These are phyloP conservation scores for Gastrolobium villosum DNA, from an alignment of 306 rosid genomes.

Conservation along the genomic window DNA sequence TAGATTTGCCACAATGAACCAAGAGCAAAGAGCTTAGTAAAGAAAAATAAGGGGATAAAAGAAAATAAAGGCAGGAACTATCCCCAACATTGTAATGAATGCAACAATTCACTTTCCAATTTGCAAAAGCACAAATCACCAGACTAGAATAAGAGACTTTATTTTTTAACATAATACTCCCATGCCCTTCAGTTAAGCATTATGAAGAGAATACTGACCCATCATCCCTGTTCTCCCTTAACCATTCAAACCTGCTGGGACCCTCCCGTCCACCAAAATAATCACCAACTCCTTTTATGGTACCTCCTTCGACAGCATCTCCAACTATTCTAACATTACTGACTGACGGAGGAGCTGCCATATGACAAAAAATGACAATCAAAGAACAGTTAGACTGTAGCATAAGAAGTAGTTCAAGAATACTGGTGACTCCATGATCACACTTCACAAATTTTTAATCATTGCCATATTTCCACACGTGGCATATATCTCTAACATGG, in stretches of 20 bases:
- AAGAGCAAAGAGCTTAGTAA: slow-evolving; percentile 38
- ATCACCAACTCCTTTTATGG: slow-evolving; percentile 87
- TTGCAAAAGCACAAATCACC: slow-evolving; percentile 35
- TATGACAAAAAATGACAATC: slow-evolving; percentile 34
- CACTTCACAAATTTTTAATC: not conserved
- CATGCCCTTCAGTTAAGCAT: slow-evolving; percentile 17
- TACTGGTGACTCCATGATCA: not conserved
- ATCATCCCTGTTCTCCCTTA: slow-evolving; percentile 68
- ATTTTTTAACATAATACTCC: slow-evolving; percentile 6
- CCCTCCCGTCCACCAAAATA: slow-evolving; percentile 99
- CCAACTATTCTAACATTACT: slow-evolving; percentile 82
- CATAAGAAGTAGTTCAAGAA: slow-evolving; percentile 23
- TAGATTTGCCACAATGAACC: slow-evolving; percentile 42
- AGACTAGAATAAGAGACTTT: slow-evolving; percentile 23
- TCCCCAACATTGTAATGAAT: slow-evolving; percentile 1
- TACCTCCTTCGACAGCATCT: slow-evolving; percentile 83
- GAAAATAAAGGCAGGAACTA: slow-evolving; percentile 7
- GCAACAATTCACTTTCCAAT: slow-evolving; percentile 36
- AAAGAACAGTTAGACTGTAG: slow-evolving; percentile 38
- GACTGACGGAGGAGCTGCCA: slow-evolving; percentile 93
- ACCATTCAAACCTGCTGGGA: slow-evolving; percentile 99
- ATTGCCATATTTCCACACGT: not conserved
- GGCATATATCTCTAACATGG: too few relatives aligned
- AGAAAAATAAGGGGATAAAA: slow-evolving; percentile 6
- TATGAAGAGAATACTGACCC: slow-evolving; percentile 69